phyloP scores from a whole-genome alignment of 768 basidiomycete genomes.

The Hemileccinum rubropunctum region DNA sequence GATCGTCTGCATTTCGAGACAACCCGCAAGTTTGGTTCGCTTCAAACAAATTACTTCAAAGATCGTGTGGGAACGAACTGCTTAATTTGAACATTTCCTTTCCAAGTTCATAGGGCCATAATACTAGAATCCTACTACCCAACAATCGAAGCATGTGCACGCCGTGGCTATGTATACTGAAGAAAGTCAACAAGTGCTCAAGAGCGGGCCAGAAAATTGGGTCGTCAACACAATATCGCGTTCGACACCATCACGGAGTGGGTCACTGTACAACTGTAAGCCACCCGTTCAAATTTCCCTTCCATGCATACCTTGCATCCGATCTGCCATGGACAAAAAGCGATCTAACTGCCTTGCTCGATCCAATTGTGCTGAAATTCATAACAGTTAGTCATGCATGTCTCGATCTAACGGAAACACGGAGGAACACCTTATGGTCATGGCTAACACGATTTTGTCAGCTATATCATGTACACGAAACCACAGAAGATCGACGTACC shows the following conservation, averaged over 20 bases:
- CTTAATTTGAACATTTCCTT: slow-evolving; percentile 5
- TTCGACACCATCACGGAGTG: background rate
- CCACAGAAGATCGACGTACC: slow-evolving; percentile 1
- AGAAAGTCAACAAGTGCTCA: no score
- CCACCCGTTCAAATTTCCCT: no score
- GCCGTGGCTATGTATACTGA: no score
- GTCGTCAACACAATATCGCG: slow-evolving; percentile 2
- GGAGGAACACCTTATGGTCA: slow-evolving; percentile 11
- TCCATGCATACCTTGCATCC: background rate
- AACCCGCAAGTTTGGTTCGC: background rate
- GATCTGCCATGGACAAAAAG: slow-evolving; percentile 2
- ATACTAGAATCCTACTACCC: no score
- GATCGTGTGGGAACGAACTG: slow-evolving; percentile 3
- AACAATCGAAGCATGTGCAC: no score
- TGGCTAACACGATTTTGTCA: slow-evolving; percentile 5
- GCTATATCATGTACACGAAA: background rate
- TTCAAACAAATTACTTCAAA: background rate
- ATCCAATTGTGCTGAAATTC: slow-evolving; percentile 13
- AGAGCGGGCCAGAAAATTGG: background rate
- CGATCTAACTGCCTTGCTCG: slow-evolving; percentile 14
- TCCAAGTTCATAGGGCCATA: no score
- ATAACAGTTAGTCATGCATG: background rate
- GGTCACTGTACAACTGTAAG: background rate
- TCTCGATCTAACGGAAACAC: background rate
- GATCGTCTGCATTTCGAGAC: slow-evolving; percentile 25